phyloP scores from a whole-genome alignment of 768 basidiomycete genomes.

The Amanita muscaria region DNA sequence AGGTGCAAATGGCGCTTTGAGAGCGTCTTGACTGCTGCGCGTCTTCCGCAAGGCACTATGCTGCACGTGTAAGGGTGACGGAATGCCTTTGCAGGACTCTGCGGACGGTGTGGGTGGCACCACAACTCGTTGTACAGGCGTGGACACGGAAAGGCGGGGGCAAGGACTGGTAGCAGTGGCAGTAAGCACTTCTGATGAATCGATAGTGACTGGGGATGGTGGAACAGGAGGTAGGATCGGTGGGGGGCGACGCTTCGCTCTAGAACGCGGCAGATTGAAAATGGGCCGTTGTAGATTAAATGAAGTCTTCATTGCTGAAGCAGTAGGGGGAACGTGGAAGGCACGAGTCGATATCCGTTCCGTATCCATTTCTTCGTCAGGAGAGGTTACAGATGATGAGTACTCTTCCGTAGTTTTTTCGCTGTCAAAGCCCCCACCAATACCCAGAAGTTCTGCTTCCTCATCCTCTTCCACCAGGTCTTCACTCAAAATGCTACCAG shows the following conservation, averaged over 20 bases:
- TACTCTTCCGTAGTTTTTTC: slow-evolving; percentile 26
- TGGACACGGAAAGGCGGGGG: slow-evolving; percentile 13
- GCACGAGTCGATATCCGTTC: slow-evolving; percentile 16
- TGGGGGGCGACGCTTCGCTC: slow-evolving; percentile 51
- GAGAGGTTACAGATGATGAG: slow-evolving; percentile 32
- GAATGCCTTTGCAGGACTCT: slow-evolving; percentile 44
- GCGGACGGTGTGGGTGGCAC: slow-evolving; percentile 41
- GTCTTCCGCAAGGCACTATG: slow-evolving; percentile 26
- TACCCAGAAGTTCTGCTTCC: slow-evolving; percentile 60
- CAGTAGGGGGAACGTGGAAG: slow-evolving; percentile 39
- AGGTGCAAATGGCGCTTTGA: slow-evolving; percentile 15
- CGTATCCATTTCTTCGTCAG: slow-evolving; percentile 32
- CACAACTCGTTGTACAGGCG: slow-evolving; percentile 16
- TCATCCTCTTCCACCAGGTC: slow-evolving; percentile 79
- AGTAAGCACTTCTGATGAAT: slow-evolving; percentile 13
- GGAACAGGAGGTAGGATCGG: slow-evolving; percentile 65
- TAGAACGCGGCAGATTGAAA: slow-evolving; percentile 25
- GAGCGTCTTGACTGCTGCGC: slow-evolving; percentile 19
- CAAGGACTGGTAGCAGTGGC: slow-evolving; percentile 8
- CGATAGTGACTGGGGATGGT: slow-evolving; percentile 56
- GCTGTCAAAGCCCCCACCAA: slow-evolving; percentile 56
- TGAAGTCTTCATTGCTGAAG: slow-evolving; percentile 48
- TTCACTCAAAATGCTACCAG: slow-evolving; percentile 66
- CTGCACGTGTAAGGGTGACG: slow-evolving; percentile 50
- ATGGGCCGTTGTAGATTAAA: slow-evolving; percentile 45